Evolutionary conservation across 345 rosid genomes (phyloP).

Genomic region (Brassica carinata): DNA sequence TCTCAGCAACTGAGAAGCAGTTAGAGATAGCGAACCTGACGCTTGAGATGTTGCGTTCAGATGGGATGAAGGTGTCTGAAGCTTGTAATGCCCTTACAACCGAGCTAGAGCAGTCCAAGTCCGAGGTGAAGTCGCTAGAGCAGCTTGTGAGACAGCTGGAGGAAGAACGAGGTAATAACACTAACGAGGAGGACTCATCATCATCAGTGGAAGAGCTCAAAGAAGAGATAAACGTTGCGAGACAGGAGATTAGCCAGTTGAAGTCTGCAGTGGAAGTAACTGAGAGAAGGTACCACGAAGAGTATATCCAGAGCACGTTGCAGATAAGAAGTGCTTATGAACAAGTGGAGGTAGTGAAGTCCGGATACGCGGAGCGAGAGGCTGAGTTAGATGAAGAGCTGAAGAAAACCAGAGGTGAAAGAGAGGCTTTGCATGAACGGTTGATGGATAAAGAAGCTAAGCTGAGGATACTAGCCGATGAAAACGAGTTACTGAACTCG

Average conservation of each 20-base stretch:
- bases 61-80: constrained; percentile 62
- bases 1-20: constrained; percentile 58
- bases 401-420: constrained; percentile 44
- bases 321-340: constrained; percentile 87
- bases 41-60: constrained; percentile 61
- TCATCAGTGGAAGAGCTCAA: constrained; percentile 48
- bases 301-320: constrained; percentile 80
- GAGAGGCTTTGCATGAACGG: constrained; percentile 58
- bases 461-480: constrained; percentile 48
- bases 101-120: constrained; percentile 73
- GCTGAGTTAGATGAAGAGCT: constrained; percentile 58
- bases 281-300: constrained; percentile 85
- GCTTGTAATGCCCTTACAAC: constrained; percentile 53
- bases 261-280: constrained; percentile 70
- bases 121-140: constrained; percentile 63
- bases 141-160: constrained; percentile 62
- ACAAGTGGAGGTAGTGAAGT: constrained; percentile 59
- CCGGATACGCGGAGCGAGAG: constrained; percentile 59
- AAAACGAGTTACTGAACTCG: constrained; percentile 54
- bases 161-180: constrained; percentile 45
- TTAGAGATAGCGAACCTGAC: constrained; percentile 64
- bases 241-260: constrained; percentile 62
- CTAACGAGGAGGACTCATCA: constrained; percentile 13
- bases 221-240: constrained; percentile 55
- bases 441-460: constrained; percentile 67